Base-by-base conservation (phyloP, 2,329 filamentous ascomycete genomes). In the Escovopsis weberi region DNA sequence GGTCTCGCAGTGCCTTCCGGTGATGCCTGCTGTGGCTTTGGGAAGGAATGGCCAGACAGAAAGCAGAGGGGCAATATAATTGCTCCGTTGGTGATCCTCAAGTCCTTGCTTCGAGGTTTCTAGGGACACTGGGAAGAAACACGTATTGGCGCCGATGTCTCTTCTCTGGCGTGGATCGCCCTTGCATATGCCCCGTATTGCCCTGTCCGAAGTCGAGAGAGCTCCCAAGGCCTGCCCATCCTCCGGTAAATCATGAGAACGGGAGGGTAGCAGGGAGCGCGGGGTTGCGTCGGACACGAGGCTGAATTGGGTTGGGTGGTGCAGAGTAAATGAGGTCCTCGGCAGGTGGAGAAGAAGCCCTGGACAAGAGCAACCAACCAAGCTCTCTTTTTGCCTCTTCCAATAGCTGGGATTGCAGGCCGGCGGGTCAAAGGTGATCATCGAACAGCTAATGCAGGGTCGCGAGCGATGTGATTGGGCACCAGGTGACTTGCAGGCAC, bases 401-500 rank as follows among this genome's bases (percentile, higher is more conserved):
- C 7, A 1, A 9, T 6, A 23, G 18, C 35, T 37, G 35, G 35
- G 18, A n/a, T 36, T n/a, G 19, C 34, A 36, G 19, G 35, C 35
- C 23, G 38, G n/a, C 42, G 33, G 42, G 15, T 34, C 18, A 33
- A 38, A 37, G 42, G 15, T 34, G 35, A 37, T 41, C 26, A 26
- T 33, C 26, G 33, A 12, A 18, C 23, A 35, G 33, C 26, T 32
- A 37, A 42, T 43, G 39, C 43, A 43, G 32, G 43, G 34, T 41
- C 38, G 41, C 38, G 43, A 40, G 42, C 42, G 45, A 43, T 45
- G 39, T 40, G 18, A 45, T 42, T 42, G 39, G 40, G 37, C 26
- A 32, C 41, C 12, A 34, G 38, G n/a, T 33, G 26, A 33, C 37
- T 33, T 35, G 26, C 33, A 33, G 40, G 40, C 39, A 40, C 19